A percentile compares a stretch with the other conserved stretches of the same genome.
Conservation (phyloP, 352 stramenopile genomes). For the Globisporangium okanoganense region DNA sequence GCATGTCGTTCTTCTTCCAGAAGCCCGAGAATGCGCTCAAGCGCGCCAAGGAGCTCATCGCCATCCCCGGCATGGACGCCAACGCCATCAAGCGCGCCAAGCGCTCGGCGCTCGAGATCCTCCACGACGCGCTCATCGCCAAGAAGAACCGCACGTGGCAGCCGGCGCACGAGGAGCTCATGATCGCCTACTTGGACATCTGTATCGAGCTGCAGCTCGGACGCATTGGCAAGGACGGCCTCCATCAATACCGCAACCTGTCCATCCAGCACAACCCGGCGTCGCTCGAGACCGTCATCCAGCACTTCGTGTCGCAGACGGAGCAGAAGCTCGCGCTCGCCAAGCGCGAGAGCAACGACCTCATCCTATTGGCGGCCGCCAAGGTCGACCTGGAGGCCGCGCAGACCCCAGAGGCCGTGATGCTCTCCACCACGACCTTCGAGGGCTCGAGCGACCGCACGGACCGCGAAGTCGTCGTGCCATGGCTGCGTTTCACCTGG, state of each 20-base stretch:
- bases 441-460: slow-evolving; percentile 94
- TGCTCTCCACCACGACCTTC: slow-evolving; percentile 96
- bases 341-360: slow-evolving; percentile 83
- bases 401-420: slow-evolving; percentile 93
- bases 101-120: slow-evolving; percentile 76
- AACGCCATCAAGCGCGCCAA: slow-evolving; percentile 77
- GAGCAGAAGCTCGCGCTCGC: slow-evolving; percentile 85
- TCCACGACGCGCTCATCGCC: slow-evolving; percentile 93
- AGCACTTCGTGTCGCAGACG: slow-evolving; percentile 89
- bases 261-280: slow-evolving; percentile 92
- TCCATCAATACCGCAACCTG: slow-evolving; percentile 98
- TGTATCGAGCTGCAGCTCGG: slow-evolving; percentile 94
- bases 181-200: slow-evolving; percentile 95
- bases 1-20: slow-evolving; percentile 86
- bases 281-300: slow-evolving; percentile 94
- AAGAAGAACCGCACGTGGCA: slow-evolving; percentile 97
- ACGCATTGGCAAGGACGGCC: slow-evolving; percentile 95
- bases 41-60: slow-evolving; percentile 84
- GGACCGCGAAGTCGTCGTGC: slow-evolving; percentile 93
- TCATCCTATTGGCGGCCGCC: slow-evolving; percentile 76
- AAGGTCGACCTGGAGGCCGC: slow-evolving; percentile 90
- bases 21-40: slow-evolving; percentile 92
- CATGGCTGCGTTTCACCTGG: slow-evolving; percentile 96
- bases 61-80: slow-evolving; percentile 69
- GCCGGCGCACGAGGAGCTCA: slow-evolving; percentile 96